A percentile compares a stretch with the other conserved stretches of the same genome.
phyloP scores from a whole-genome alignment of 305 asterid species.

The Fraxinus nigra region DNA sequence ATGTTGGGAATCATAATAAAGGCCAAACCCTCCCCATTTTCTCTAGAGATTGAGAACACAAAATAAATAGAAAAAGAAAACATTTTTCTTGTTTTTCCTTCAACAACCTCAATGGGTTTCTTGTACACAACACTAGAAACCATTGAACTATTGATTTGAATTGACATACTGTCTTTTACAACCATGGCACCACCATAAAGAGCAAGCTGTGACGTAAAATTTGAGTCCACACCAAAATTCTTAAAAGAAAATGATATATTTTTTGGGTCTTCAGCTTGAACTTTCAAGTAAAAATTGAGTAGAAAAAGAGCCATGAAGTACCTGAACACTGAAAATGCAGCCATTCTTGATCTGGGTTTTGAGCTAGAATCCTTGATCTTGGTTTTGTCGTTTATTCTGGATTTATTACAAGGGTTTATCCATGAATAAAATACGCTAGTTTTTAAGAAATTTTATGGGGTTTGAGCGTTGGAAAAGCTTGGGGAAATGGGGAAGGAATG shows the following conservation, averaged over 20 bases:
- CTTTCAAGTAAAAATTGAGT: slow-evolving; percentile 43
- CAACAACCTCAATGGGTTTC: slow-evolving; percentile 56
- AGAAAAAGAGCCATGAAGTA: slow-evolving; percentile 42
- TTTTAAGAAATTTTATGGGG: slow-evolving; percentile 33
- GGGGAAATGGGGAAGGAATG: not conserved
- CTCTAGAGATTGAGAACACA: slow-evolving; percentile 62
- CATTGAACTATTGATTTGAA: slow-evolving; percentile 62
- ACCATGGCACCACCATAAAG: slow-evolving; percentile 77
- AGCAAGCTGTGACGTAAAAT: slow-evolving; percentile 53
- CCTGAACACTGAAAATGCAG: slow-evolving; percentile 46
- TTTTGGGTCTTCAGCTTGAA: slow-evolving; percentile 39
- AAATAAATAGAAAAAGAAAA: slow-evolving; percentile 63
- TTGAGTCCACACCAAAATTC: slow-evolving; percentile 55
- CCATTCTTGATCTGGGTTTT: slow-evolving; percentile 64
- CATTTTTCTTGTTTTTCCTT: slow-evolving; percentile 37
- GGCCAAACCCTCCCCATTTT: slow-evolving; percentile 69
- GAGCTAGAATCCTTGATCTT: slow-evolving; percentile 22
- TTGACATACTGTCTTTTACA: slow-evolving; percentile 28
- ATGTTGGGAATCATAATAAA: slow-evolving; percentile 64
- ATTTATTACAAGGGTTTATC: slow-evolving; percentile 37
- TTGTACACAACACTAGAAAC: slow-evolving; percentile 42
- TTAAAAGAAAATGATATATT: slow-evolving; percentile 46
- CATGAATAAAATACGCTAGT: slow-evolving; percentile 32
- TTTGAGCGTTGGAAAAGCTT: slow-evolving; percentile 35
- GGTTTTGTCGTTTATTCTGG: slow-evolving; percentile 25